phyloP scores from a whole-genome alignment of 73 alveolate species.

The Uronychia binucleata region DNA sequence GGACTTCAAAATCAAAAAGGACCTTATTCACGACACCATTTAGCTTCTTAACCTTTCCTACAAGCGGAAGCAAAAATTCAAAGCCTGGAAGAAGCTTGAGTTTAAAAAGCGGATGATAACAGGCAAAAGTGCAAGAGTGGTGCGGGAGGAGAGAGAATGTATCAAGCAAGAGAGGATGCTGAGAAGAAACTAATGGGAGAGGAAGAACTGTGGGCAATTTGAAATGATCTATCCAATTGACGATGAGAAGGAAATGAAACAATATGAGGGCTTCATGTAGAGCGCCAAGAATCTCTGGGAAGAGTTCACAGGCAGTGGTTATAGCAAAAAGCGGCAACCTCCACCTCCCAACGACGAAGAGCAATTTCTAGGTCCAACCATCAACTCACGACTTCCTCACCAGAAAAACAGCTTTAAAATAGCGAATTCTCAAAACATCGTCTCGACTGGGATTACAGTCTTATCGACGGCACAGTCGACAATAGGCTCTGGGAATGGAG shows the following conservation, averaged over 20 bases:
- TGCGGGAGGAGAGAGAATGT: conserved; percentile 33
- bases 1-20: conserved; percentile 45
- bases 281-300: conserved; percentile 45
- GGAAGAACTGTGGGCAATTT: conserved; percentile 29
- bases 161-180: conserved; percentile 4
- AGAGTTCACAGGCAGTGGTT: conserved; percentile 16
- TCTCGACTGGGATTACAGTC: neutral
- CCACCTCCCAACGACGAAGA: neutral
- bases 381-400: neutral
- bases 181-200: conserved; percentile 32
- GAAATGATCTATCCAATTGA: conserved; percentile 27
- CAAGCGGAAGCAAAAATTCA: conserved; percentile 15
- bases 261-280: conserved; percentile 11
- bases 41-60: conserved; percentile 33
- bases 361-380: neutral
- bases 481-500: neutral
- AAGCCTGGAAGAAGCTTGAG: conserved; percentile 23
- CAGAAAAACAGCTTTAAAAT: neutral
- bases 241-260: neutral
- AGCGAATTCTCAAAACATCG: neutral
- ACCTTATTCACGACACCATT: conserved; percentile 41
- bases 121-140: conserved; percentile 27
- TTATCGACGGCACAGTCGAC: neutral
- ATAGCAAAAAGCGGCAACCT: neutral
- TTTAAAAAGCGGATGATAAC: conserved; percentile 28